A percentile compares a stretch with the other conserved stretches of the same genome.
Conservation (phyloP, 306 rosid genomes). For the Elaeagnus macrophylla region DNA sequence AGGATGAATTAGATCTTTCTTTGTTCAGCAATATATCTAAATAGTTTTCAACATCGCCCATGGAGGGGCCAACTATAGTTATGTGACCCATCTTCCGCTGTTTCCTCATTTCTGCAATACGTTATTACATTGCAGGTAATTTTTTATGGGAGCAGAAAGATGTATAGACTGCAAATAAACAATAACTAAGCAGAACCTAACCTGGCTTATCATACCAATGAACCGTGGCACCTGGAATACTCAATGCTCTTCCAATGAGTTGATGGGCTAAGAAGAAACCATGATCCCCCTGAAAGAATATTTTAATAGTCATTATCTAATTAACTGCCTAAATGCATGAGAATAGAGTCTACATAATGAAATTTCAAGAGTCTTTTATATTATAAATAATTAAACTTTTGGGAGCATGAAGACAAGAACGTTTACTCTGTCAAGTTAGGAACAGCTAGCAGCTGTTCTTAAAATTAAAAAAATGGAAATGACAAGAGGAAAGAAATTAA, state of each 20-base stretch:
- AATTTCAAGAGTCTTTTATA: too few species aligned
- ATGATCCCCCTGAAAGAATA: slow-evolving; percentile 54
- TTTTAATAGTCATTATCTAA: background rate
- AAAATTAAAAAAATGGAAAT: background rate
- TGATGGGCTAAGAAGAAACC: slow-evolving; percentile 68
- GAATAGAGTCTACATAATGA: too few species aligned
- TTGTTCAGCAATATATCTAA: slow-evolving; percentile 36
- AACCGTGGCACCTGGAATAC: slow-evolving; percentile 59
- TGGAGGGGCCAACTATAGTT: slow-evolving; percentile 69
- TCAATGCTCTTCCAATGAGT: slow-evolving; percentile 53
- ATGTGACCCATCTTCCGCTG: slow-evolving; percentile 94
- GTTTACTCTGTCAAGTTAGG: too few species aligned
- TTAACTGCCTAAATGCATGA: too few species aligned
- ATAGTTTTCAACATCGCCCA: slow-evolving; percentile 39
- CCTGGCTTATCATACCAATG: slow-evolving; percentile 99
- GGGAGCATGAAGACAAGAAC: too few species aligned
- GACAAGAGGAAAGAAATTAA: background rate
- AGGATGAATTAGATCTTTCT: slow-evolving; percentile 29
- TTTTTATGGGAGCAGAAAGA: slow-evolving; percentile 7
- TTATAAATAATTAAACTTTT: too few species aligned
- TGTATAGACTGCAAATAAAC: background rate
- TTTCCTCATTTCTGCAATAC: slow-evolving; percentile 67
- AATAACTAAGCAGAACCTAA: slow-evolving; percentile 22
- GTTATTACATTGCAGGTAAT: slow-evolving; percentile 6
- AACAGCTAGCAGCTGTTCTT: too few species aligned